A percentile compares a stretch with the other conserved stretches of the same genome.
These are phyloP conservation scores for Aspergillus pseudotamarii DNA, from an alignment of 2,329 filamentous ascomycete species.

Conservation along the genomic window DNA sequence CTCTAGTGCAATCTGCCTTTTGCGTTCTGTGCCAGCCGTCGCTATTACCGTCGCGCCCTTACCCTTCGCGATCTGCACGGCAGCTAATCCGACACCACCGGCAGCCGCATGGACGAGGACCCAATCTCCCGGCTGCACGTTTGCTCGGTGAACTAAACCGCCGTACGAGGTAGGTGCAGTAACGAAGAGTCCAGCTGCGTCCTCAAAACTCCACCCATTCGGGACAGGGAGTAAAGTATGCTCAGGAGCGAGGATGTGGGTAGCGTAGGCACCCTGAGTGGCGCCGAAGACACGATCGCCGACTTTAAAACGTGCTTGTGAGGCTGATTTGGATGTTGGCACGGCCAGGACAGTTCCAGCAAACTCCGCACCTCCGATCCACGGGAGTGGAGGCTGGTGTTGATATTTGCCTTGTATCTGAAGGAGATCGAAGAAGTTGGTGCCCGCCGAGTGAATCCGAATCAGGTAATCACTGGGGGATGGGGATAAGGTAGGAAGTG, in stretches of 20 bases:
- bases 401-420: slow-evolving; percentile 97
- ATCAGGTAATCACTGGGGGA: slow-evolving; percentile 78
- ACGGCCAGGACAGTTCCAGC: slow-evolving; percentile 73
- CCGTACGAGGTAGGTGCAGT: slow-evolving; percentile 90
- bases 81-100: slow-evolving; percentile 86
- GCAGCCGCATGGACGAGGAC: slow-evolving; percentile 92
- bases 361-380: slow-evolving; percentile 87
- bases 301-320: slow-evolving; percentile 65
- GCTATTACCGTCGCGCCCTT: slow-evolving; percentile 91
- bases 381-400: slow-evolving; percentile 83
- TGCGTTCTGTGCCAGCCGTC: slow-evolving; percentile 78
- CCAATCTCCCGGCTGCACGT: slow-evolving; percentile 76
- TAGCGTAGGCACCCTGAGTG: slow-evolving; percentile 82
- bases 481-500: slow-evolving; percentile 74
- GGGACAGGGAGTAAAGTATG: slow-evolving; percentile 72
- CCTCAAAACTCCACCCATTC: slow-evolving; percentile 76
- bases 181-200: slow-evolving; percentile 87
- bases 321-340: slow-evolving; percentile 54
- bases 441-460: slow-evolving; percentile 80
- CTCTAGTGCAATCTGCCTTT: slow-evolving; percentile 73
- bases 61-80: slow-evolving; percentile 92
- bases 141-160: slow-evolving; percentile 75
- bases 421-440: slow-evolving; percentile 97
- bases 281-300: slow-evolving; percentile 88
- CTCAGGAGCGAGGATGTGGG: slow-evolving; percentile 70